A percentile compares a stretch with the other conserved stretches of the same genome.
These are phyloP conservation scores for Reutealis trisperma DNA, from an alignment of 345 rosid species.

Conservation along the genomic window DNA sequence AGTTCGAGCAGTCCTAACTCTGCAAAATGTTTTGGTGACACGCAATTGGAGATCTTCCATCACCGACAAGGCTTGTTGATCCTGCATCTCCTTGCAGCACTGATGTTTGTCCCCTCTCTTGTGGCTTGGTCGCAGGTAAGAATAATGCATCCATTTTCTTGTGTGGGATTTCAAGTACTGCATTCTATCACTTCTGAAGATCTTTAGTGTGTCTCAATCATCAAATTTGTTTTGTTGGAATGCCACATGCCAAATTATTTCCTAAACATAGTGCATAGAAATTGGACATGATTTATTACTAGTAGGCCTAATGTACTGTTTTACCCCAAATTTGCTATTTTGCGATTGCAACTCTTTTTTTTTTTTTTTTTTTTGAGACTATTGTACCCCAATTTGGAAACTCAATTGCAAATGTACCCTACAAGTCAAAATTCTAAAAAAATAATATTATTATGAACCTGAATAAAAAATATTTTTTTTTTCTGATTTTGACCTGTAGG, in stretches of 20 bases:
- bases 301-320: too few species aligned
- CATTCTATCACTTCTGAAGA: background rate
- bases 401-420: too few species aligned
- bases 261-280: background rate
- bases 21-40: slow-evolving; percentile 62
- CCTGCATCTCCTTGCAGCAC: slow-evolving; percentile 72
- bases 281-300: background rate
- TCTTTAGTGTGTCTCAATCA: slow-evolving; percentile 4
- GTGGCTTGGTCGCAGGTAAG: slow-evolving; percentile 91
- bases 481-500: too few species aligned
- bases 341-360: too few species aligned
- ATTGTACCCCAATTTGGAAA: too few species aligned
- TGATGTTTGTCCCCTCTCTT: slow-evolving; percentile 91
- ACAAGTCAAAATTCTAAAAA: too few species aligned
- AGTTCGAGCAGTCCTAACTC: slow-evolving; percentile 42
- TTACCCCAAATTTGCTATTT: too few species aligned
- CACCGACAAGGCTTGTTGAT: slow-evolving; percentile 77
- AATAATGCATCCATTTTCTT: slow-evolving; percentile 7
- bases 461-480: too few species aligned
- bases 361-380: too few species aligned
- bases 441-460: too few species aligned
- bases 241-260: background rate
- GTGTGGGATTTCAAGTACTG: background rate
- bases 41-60: slow-evolving; percentile 83
- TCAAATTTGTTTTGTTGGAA: background rate